phyloP scores from a whole-genome alignment of 2,329 filamentous ascomycete species.

The Grosmannia penicillata region DNA sequence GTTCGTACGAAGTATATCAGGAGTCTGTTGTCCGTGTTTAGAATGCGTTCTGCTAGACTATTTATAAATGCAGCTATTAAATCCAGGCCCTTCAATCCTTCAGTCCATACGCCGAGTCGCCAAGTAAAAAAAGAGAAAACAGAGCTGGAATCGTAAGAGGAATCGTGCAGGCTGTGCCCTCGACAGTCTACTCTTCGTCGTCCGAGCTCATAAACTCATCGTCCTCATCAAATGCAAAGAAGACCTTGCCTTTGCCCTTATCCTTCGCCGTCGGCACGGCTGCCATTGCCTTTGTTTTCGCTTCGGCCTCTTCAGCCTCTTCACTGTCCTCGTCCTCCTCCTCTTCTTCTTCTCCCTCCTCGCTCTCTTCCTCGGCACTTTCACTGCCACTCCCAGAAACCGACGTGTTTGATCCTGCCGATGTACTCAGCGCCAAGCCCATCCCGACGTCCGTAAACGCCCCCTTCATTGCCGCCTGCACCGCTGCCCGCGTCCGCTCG shows the following conservation, averaged over 20 bases:
- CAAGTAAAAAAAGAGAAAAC: too few species aligned
- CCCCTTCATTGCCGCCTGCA: constrained; percentile 54
- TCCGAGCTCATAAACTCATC: constrained; percentile 61
- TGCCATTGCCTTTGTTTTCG: constrained; percentile 8
- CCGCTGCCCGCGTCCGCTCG: constrained; percentile 67
- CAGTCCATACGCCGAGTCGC: too few species aligned
- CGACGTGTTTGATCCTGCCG: constrained; percentile 29
- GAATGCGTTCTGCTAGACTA: too few species aligned
- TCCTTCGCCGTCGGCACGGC: not conserved
- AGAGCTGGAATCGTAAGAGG: too few species aligned
- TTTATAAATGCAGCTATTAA: too few species aligned
- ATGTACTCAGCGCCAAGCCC: constrained; percentile 28
- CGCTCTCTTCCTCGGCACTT: constrained; percentile 20
- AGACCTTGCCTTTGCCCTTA: constrained; percentile 26
- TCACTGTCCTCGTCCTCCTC: constrained; percentile 6
- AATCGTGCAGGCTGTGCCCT: too few species aligned
- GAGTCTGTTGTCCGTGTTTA: too few species aligned
- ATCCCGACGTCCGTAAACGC: constrained; percentile 40
- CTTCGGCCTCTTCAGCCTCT: constrained; percentile 25
- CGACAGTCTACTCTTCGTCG: too few species aligned
- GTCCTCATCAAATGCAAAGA: constrained; percentile 69
- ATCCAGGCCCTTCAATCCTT: too few species aligned
- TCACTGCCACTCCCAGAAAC: constrained; percentile 15
- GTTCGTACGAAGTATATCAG: too few species aligned
- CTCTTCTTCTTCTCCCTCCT: constrained; percentile 16